A percentile compares a stretch with the other conserved stretches of the same genome.
Conservation (phyloP, 108 stramenopile species). For the Nannochloropsis granulata region DNA sequence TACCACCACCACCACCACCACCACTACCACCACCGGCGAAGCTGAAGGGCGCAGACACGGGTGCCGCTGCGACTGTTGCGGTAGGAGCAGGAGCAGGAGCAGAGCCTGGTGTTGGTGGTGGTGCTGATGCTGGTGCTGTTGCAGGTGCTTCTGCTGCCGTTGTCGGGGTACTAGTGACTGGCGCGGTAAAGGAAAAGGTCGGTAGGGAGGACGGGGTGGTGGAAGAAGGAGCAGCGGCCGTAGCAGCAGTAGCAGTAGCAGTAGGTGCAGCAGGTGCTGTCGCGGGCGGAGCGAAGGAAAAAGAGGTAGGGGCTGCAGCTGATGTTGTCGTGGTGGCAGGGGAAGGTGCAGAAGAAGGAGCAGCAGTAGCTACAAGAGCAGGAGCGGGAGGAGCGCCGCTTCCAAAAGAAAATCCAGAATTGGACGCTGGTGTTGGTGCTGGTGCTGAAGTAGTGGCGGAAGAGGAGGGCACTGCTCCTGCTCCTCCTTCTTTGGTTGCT, state of each 20-base stretch:
- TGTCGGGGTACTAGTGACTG: neutral
- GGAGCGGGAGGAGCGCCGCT: neutral
- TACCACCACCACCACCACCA: too few relatives aligned
- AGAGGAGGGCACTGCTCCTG: too few relatives aligned
- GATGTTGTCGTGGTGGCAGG: neutral
- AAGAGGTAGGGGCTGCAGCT: neutral
- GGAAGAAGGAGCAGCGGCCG: neutral
- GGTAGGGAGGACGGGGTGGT: neutral
- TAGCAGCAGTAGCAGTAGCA: neutral
- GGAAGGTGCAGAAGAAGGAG: neutral
- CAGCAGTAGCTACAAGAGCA: neutral
- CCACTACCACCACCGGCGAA: neutral
- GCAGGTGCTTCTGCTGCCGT: neutral
- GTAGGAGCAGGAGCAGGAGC: neutral
- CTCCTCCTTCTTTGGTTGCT: too few relatives aligned
- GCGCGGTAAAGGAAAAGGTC: neutral
- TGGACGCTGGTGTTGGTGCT: too few relatives aligned
- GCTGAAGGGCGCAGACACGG: neutral
- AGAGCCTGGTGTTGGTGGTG: neutral
- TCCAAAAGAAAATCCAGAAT: too few relatives aligned
- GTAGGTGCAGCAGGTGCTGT: neutral
- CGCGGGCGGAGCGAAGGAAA: neutral
- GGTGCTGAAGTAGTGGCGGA: too few relatives aligned
- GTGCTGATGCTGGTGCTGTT: too few relatives aligned
- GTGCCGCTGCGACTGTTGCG: neutral